phyloP scores from a whole-genome alignment of 2,329 filamentous ascomycete species.

The Ceratocystis colombiana region DNA sequence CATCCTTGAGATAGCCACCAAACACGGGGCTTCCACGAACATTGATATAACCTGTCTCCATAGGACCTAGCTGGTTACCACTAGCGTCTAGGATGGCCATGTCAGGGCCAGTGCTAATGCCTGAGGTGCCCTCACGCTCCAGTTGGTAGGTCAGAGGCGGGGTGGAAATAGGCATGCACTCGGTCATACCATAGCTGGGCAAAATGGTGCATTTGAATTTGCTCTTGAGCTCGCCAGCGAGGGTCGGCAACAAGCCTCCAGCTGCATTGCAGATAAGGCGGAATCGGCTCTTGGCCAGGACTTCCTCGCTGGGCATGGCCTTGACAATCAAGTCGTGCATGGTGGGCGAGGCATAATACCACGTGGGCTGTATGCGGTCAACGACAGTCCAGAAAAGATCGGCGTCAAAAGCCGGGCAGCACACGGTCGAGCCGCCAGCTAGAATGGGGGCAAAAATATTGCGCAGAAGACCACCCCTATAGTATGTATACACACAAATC shows the following conservation, averaged over 20 bases:
- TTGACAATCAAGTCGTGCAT: constrained; percentile 47
- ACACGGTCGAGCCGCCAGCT: constrained; percentile 45
- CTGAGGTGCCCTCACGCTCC: constrained; percentile 45
- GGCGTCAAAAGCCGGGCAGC: constrained; percentile 45
- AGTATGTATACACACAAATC: neutral
- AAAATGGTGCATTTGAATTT: constrained; percentile 44
- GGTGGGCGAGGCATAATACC: constrained; percentile 50
- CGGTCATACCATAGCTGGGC: constrained; percentile 51
- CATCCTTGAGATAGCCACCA: constrained; percentile 39
- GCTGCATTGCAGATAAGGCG: constrained; percentile 48
- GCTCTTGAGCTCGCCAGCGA: constrained; percentile 41
- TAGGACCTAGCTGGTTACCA: constrained; percentile 29
- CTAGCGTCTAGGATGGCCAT: constrained; percentile 40
- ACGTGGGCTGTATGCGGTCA: constrained; percentile 40
- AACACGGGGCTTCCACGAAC: constrained; percentile 45
- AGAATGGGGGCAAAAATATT: constrained; percentile 47
- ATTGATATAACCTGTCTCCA: constrained; percentile 38
- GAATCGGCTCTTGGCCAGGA: constrained; percentile 38
- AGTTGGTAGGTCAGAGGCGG: constrained; percentile 44
- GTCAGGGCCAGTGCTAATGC: constrained; percentile 43
- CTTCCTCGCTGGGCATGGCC: constrained; percentile 35
- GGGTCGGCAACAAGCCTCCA: constrained; percentile 42
- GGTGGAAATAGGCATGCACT: constrained; percentile 50
- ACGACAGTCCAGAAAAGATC: constrained; percentile 48
- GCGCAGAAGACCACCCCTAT: constrained; percentile 42